Conservation (phyloP, 163 green algal genomes). For the Volvox carteri region DNA sequence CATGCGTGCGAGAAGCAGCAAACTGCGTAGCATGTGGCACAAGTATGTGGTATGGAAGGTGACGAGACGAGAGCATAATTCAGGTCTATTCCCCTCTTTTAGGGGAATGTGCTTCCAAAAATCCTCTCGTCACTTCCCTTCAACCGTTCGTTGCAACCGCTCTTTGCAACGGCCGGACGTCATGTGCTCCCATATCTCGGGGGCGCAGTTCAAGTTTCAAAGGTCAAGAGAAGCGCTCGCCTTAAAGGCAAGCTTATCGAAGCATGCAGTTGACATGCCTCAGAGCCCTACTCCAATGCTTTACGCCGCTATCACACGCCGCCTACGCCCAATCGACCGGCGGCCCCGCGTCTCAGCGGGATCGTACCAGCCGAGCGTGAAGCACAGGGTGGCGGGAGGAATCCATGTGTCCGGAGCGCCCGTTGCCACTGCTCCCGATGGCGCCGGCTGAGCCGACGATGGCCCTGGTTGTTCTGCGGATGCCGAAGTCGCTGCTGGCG, state of each 20-base stretch:
- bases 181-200: no score
- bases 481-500: neutral
- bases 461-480: neutral
- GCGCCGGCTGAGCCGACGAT: neutral
- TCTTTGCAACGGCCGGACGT: no score
- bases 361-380: slow-evolving; percentile 27
- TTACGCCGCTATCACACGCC: slow-evolving; percentile 5
- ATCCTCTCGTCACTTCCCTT: neutral
- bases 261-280: no score
- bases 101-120: no score
- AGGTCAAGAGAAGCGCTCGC: no score
- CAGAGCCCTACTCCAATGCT: no score
- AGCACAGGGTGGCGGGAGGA: slow-evolving; percentile 5
- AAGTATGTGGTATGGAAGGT: neutral
- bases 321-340: neutral
- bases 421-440: neutral
- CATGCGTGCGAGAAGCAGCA: neutral
- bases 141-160: no score
- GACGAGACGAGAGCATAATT: no score
- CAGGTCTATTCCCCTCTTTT: neutral
- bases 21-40: neutral
- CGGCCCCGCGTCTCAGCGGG: slow-evolving; percentile 16
- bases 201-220: no score
- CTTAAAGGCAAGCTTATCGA: no score
- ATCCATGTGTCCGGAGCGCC: slow-evolving; percentile 4